Base-by-base conservation (phyloP, 805 yeast species). In the Candida broadrunensis region DNA sequence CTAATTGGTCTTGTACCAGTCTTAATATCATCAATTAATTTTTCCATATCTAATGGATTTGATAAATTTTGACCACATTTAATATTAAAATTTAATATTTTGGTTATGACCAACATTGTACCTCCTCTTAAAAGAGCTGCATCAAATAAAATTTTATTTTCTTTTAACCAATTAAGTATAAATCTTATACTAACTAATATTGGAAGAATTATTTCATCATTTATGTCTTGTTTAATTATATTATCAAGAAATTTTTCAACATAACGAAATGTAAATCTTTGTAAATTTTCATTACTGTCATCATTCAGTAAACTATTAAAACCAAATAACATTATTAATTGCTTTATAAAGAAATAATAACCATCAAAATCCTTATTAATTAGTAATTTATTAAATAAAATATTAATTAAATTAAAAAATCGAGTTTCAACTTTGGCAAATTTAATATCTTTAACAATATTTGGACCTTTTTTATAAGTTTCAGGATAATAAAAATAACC, bases 161-260 rank as follows among this genome's bases (percentile, higher is more conserved):
- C 73, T 46, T 72, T 76, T 19, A 82, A 51, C 87, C 87, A 83
- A 41, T 76, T 73, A 18, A 77, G 63, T 33, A 77, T 54, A 8
- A 83, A 59, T 49, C 90, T 67, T 0, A 78, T 31, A 16, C 45
- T 29, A 8, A 50, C 43, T 20, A 60, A 47, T 17, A 47, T 42
- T 12, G 49, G 49, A 12, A 49, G 15, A 6, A 26, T 18, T 12
- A 32, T 26, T 14, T 6, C 25, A 5, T 30, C 36, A 7, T 27
- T 14, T 13, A 37, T 18, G 18, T 40, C 31, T 2, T 31, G 12
- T 9, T 37, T 32, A 4, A 42, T n/a, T 15, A 47, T 34, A 7
- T 35, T 27, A 16, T 43, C 48, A 12, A 55, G 42, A n/a, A 58
- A 18, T 18, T 43, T 42, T 15, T 56, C 61, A 26, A 58, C 36